Base-by-base conservation (phyloP, 2,329 filamentous ascomycete genomes). In the Daldinia sp. region DNA sequence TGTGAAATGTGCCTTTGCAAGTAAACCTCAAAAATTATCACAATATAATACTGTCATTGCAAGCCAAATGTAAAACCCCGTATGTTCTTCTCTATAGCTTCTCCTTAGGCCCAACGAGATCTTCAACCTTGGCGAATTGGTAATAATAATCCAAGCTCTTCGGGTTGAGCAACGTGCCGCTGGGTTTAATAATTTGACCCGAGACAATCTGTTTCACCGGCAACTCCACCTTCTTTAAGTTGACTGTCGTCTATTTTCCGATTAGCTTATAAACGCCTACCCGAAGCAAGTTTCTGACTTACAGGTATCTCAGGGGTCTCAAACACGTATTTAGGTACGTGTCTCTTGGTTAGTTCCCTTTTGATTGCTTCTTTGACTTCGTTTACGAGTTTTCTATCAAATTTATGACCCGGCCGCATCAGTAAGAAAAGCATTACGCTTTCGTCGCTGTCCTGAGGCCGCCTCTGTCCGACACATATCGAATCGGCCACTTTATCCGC, bases 171-270 rank as follows among this genome's bases (percentile, higher is more conserved):
- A 95, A 76, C 3, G 91, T 94, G 1, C 91, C 91, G 49, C 89
- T 92, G 0, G 91, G 85, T 76, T 90, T 92, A 73, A 95, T 85
- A 21, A 79, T 85, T 69, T 88, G 87, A 0, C 92, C 92, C 0
- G 86, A 92, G 0, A 95, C 88, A 66, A 95, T 95, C 72, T 92
- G 89, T 78, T 95, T 95, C 27, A 95, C 90, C 0, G 91, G 91
- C 53, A 95, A 71, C 75, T 95, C 92, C 3, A 95, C 92, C 76
- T 95, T 95, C 75, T 95, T 95, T 50, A 92, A 77, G 73, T 94
- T 95, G 65, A 95, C 87, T 0, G 92, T 95, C 0, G 88, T 91
- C 87, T 93, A n/a, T 1, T 34, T 25, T 13, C 17, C 43, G 9
- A 47, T 74, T 30, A 76, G 71, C 21, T 45, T 29, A 27, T 2